phyloP scores from a whole-genome alignment of 2,329 filamentous ascomycete species.

The Endoconidiophora laricicola region DNA sequence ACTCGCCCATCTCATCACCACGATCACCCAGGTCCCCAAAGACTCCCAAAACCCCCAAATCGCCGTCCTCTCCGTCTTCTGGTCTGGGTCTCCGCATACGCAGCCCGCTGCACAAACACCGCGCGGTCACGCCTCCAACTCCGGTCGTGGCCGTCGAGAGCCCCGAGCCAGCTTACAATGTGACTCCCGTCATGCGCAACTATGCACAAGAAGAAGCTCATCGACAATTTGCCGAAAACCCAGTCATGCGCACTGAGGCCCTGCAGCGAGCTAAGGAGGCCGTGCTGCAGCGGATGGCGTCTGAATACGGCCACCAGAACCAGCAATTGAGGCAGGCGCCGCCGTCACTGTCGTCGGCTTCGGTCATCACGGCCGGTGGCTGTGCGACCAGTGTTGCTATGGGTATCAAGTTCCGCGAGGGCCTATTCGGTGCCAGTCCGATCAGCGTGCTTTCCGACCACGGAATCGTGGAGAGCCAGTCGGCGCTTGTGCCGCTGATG shows the following conservation, averaged over 20 bases:
- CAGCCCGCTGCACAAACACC: not conserved
- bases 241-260: constrained; percentile 35
- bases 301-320: constrained; percentile 24
- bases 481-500: constrained; percentile 41
- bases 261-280: constrained; percentile 43
- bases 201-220: constrained; percentile 37
- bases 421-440: constrained; percentile 25
- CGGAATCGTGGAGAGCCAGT: constrained; percentile 33
- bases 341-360: not conserved
- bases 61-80: not conserved
- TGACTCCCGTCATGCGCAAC: constrained; percentile 42
- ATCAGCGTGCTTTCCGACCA: constrained; percentile 26
- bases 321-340: not conserved
- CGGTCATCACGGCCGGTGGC: not conserved
- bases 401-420: constrained; percentile 25
- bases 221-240: constrained; percentile 39
- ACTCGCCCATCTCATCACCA: not conserved
- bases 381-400: constrained; percentile 18
- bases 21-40: not conserved
- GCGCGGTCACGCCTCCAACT: not conserved
- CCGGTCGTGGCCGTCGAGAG: too few species aligned
- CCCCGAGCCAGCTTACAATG: constrained; percentile 24
- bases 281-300: constrained; percentile 40
- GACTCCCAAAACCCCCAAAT: not conserved
- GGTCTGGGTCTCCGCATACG: not conserved